Percentiles rank a stretch among this genome's conserved stretches.
phyloP scores from a whole-genome alignment of 129 eudicot species.

The Flaveria sonorensis region DNA sequence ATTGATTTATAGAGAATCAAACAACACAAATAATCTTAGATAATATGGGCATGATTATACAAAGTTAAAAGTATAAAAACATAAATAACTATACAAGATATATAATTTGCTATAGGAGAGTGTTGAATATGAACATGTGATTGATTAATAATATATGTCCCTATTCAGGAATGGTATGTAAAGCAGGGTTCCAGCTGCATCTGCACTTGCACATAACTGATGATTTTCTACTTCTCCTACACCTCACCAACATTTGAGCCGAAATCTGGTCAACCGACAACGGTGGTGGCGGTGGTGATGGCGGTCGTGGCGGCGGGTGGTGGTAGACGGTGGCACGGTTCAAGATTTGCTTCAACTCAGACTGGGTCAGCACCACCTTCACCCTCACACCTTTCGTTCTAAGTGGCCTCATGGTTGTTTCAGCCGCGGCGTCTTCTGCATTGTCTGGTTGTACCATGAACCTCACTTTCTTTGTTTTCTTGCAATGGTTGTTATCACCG shows the following conservation, averaged over 20 bases:
- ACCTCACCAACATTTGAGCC: conserved; percentile 12
- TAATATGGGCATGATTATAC: not conserved
- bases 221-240: conserved; percentile 23
- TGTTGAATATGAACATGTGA: not conserved
- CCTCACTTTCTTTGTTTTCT: conserved; percentile 28
- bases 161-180: conserved; percentile 44
- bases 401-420: conserved; percentile 18
- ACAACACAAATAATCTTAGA: not conserved
- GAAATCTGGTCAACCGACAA: conserved; percentile 6
- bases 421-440: not conserved
- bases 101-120: not conserved
- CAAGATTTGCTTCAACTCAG: conserved; percentile 40
- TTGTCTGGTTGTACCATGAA: conserved; percentile 22
- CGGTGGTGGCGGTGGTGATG: not conserved
- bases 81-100: not conserved
- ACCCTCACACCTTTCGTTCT: conserved; percentile 35
- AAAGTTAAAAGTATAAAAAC: not conserved
- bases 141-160: not conserved
- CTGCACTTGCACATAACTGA: conserved; percentile 11
- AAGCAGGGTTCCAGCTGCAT: conserved; percentile 46
- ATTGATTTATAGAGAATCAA: not conserved
- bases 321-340: conserved; percentile 20
- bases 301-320: not conserved
- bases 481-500: not conserved
- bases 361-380: conserved; percentile 42